These are phyloP conservation scores for Citrus australasica DNA, from an alignment of 345 rosid genomes.

Conservation along the genomic window DNA sequence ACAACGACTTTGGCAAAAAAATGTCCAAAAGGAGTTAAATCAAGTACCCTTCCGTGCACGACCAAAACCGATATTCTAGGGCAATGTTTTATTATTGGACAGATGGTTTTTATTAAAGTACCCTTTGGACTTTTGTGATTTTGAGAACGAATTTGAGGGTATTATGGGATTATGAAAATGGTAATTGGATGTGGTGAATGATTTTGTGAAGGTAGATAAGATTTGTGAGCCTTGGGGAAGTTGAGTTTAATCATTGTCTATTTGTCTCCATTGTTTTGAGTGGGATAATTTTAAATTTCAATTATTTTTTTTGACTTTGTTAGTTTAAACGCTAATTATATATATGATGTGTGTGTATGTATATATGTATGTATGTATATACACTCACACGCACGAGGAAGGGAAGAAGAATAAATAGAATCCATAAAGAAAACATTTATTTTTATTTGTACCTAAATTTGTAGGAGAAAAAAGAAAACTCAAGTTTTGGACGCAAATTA, in stretches of 20 bases:
- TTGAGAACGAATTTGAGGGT: not conserved
- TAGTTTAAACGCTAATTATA: not conserved
- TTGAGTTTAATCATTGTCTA: constrained; percentile 10
- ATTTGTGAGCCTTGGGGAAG: constrained; percentile 12
- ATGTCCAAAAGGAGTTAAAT: constrained; percentile 25
- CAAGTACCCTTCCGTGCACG: constrained; percentile 41
- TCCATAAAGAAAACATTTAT: no score
- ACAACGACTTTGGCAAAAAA: constrained; percentile 2
- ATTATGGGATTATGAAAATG: constrained; percentile 3
- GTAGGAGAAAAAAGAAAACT: no score
- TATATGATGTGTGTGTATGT: no score
- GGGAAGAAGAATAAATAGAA: no score
- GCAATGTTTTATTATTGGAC: constrained; percentile 10
- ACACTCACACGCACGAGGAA: no score
- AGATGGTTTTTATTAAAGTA: not conserved
- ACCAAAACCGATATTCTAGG: constrained; percentile 27
- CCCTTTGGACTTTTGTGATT: not conserved
- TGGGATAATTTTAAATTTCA: not conserved
- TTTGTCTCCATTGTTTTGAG: constrained; percentile 3
- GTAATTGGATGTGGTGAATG: not conserved
- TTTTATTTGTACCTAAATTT: no score
- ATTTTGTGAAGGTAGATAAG: constrained; percentile 15
- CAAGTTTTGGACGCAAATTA: no score
- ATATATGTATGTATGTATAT: no score
- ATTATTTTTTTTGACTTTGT: not conserved